These are phyloP conservation scores for Paspalum vaginatum DNA, from an alignment of 176 grass and related monocot species.

Conservation along the genomic window DNA sequence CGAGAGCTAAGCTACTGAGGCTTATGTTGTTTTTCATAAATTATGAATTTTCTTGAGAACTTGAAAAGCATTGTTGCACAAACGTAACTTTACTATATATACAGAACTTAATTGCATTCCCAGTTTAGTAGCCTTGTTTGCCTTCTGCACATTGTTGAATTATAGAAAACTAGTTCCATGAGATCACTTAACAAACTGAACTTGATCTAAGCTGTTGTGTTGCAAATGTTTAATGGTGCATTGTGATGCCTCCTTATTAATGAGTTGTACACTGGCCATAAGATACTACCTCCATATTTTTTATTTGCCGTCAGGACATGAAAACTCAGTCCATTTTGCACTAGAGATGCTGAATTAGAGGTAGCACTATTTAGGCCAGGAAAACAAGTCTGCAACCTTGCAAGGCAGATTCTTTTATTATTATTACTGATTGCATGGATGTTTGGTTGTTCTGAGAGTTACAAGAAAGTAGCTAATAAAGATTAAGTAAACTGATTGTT, in stretches of 20 bases:
- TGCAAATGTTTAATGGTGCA: conserved; percentile 4
- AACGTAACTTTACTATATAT: background rate
- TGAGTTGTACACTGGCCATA: background rate
- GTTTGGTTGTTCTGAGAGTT: background rate
- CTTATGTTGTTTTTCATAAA: background rate
- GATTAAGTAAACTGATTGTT: conserved; percentile 16
- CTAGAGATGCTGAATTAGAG: too few relatives aligned
- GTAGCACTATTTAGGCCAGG: background rate
- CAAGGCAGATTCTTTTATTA: background rate
- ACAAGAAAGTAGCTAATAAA: conserved; percentile 5
- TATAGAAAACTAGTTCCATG: background rate
- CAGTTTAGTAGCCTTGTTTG: too few relatives aligned
- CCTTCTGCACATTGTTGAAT: background rate
- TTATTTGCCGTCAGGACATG: too few relatives aligned
- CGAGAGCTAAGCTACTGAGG: background rate
- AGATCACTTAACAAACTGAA: conserved; percentile 1
- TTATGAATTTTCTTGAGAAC: background rate
- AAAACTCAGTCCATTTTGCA: too few relatives aligned
- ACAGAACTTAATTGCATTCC: background rate
- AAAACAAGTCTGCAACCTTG: background rate
- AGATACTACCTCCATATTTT: background rate
- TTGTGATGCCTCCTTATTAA: conserved; percentile 12
- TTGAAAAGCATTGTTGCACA: background rate
- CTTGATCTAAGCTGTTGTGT: conserved; percentile 17
- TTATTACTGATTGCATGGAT: conserved; percentile 9